Evolutionary conservation across 306 rosid species (phyloP).

Genomic region (Trifolium pratense): DNA sequence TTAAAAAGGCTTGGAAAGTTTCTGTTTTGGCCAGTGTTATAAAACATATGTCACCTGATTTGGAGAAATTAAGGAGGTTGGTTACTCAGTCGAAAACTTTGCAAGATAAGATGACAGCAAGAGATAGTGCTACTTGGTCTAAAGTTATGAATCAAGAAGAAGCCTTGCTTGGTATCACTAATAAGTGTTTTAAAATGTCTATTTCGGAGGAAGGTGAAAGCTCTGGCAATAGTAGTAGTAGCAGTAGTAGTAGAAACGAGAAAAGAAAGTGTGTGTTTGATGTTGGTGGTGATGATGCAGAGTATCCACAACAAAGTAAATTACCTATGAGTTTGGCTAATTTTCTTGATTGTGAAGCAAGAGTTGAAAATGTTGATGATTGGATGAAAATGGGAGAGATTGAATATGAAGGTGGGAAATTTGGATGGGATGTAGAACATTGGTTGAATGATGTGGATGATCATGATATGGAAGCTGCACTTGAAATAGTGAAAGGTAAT

Average conservation of each 20-base stretch:
- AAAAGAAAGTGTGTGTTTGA: constrained; percentile 49
- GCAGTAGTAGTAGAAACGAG: constrained; percentile 9
- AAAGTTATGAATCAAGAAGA: constrained; percentile 66
- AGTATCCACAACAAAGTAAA: constrained; percentile 34
- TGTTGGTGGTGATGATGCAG: background rate
- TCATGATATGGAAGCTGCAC: constrained; percentile 36
- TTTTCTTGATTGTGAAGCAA: constrained; percentile 40
- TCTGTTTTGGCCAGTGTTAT: constrained; percentile 59
- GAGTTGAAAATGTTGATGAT: constrained; percentile 41
- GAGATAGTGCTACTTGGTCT: constrained; percentile 62
- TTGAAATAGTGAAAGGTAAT: constrained; percentile 32
- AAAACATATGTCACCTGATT: constrained; percentile 62
- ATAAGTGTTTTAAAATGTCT: constrained; percentile 46
- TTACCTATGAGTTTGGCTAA: constrained; percentile 33
- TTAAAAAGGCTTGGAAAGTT: constrained; percentile 74
- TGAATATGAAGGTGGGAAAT: background rate
- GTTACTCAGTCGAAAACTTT: constrained; percentile 58
- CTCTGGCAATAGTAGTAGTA: background rate
- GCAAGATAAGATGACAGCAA: constrained; percentile 71
- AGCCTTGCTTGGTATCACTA: constrained; percentile 33
- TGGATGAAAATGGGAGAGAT: constrained; percentile 44
- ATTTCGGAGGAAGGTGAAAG: constrained; percentile 9
- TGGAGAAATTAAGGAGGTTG: constrained; percentile 53
- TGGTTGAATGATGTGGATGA: constrained; percentile 45
- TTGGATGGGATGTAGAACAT: constrained; percentile 34